Evolutionary conservation across 768 basidiomycete species (phyloP).

Genomic region (Russula foetens): DNA sequence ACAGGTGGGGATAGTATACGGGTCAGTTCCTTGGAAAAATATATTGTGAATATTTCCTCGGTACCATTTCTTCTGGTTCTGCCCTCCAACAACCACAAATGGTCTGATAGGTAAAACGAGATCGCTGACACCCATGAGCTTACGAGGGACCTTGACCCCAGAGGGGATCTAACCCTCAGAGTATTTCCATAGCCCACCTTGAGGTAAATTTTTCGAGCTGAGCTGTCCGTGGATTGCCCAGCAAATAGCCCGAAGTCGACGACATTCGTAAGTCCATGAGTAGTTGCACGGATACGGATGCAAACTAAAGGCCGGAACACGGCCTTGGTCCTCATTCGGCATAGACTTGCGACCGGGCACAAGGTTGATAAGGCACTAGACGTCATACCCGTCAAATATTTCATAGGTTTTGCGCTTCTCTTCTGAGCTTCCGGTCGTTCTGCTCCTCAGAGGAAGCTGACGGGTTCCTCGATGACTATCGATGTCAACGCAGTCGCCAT

Average conservation of each 20-base stretch:
- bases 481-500: neutral
- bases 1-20: neutral
- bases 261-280: conserved; percentile 3
- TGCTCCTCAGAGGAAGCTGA: no score
- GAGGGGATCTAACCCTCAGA: conserved; percentile 84
- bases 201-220: conserved; percentile 76
- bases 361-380: conserved; percentile 91
- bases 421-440: no score
- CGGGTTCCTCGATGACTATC: no score
- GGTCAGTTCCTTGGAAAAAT: neutral
- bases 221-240: conserved; percentile 87
- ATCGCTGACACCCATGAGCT: conserved; percentile 59
- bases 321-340: conserved; percentile 89
- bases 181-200: conserved; percentile 71
- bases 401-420: conserved; percentile 94
- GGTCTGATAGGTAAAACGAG: neutral
- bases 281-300: neutral
- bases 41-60: no score
- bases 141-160: conserved; percentile 88
- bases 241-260: conserved; percentile 54
- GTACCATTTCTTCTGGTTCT: neutral
- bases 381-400: conserved; percentile 91
- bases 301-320: conserved; percentile 21
- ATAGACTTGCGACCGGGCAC: conserved; percentile 65
- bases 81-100: neutral